Percentiles rank a stretch among this genome's conserved stretches.
phyloP scores from a whole-genome alignment of 768 basidiomycete genomes.

The Pulveroboletus frians region DNA sequence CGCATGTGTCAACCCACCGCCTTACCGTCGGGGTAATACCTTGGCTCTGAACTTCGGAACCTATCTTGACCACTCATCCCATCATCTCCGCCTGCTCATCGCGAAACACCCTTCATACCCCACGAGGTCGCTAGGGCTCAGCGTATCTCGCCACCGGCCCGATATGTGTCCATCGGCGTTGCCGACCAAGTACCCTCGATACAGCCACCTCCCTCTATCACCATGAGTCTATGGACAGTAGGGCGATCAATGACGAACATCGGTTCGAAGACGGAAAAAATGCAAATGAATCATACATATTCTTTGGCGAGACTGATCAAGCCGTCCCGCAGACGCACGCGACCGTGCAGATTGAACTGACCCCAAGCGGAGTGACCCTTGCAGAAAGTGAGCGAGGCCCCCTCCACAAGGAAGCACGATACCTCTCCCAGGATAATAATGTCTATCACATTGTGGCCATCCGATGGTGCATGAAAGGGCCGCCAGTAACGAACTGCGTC shows the following conservation, averaged over 20 bases:
- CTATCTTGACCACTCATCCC: not conserved
- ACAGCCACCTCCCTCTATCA: conserved; percentile 79
- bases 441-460: conserved; percentile 39
- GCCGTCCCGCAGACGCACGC: conserved; percentile 78
- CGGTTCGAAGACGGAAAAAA: not conserved
- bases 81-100: conserved; percentile 59
- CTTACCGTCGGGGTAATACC: not conserved
- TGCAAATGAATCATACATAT: conserved; percentile 49
- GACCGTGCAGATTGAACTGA: conserved; percentile 72
- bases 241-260: not conserved
- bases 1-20: not conserved
- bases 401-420: not conserved
- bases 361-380: conserved; percentile 93
- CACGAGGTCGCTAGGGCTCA: conserved; percentile 52
- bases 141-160: conserved; percentile 84
- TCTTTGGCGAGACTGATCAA: conserved; percentile 78
- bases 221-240: conserved; percentile 46
- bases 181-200: conserved; percentile 78
- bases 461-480: conserved; percentile 21
- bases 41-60: too few relatives aligned
- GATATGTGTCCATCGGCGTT: conserved; percentile 63
- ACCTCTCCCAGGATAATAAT: conserved; percentile 76
- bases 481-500: conserved; percentile 27
- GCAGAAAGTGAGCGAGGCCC: conserved; percentile 3
- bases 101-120: conserved; percentile 88